Evolutionary conservation across 2,329 filamentous ascomycete species (phyloP).

Genomic region (Mollisia scopiformis): DNA sequence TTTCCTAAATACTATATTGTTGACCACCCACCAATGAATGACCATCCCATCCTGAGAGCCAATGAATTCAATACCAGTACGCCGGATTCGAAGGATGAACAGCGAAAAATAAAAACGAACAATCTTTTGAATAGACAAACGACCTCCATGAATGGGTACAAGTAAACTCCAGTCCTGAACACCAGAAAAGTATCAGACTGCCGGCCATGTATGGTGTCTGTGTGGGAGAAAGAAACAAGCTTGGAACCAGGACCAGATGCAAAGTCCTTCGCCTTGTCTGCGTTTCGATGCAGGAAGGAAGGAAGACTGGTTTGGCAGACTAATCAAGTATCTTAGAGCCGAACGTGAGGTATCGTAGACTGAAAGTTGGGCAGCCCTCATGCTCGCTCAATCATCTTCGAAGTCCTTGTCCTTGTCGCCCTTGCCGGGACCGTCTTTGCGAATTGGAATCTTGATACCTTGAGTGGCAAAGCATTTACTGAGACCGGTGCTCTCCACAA

Average conservation of each 20-base stretch:
- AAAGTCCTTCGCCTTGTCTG: too few relatives aligned
- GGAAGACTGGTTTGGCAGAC: too few relatives aligned
- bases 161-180: not conserved
- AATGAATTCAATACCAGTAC: too few relatives aligned
- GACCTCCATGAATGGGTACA: not conserved
- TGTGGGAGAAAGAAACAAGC: not conserved
- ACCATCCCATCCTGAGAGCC: too few relatives aligned
- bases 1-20: not conserved
- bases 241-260: not conserved
- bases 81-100: not conserved
- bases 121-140: not conserved
- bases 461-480: slow-evolving; percentile 94
- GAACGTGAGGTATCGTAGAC: not conserved
- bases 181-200: not conserved
- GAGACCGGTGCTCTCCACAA: slow-evolving; percentile 88
- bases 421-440: slow-evolving; percentile 70
- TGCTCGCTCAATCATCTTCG: slow-evolving; percentile 32
- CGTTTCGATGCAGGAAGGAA: too few relatives aligned
- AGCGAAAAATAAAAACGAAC: not conserved
- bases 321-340: too few relatives aligned
- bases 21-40: not conserved
- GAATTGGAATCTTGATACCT: slow-evolving; percentile 94
- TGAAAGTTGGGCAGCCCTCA: too few relatives aligned
- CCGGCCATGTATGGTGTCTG: not conserved
- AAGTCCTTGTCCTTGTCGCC: slow-evolving; percentile 32